These are phyloP conservation scores for Boletus sp. DNA, from an alignment of 768 basidiomycete genomes.

Conservation along the genomic window DNA sequence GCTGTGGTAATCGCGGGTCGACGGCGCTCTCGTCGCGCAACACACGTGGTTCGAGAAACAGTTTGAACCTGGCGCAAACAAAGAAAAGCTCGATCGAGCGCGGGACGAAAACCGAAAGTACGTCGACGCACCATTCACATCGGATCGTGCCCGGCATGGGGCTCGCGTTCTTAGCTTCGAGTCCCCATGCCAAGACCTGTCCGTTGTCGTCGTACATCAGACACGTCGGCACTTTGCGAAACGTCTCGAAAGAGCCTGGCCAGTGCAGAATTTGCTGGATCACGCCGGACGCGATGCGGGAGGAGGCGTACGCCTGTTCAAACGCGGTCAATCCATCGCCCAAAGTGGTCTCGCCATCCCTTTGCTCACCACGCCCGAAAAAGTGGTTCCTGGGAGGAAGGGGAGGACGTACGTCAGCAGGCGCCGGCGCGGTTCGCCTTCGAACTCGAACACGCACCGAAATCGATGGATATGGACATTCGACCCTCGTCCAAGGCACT, in stretches of 20 bases:
- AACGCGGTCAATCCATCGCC: conserved; percentile 5
- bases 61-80: conserved; percentile 64
- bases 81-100: neutral
- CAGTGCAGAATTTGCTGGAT: conserved; percentile 85
- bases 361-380: conserved; percentile 76
- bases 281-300: conserved; percentile 73
- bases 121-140: conserved; percentile 49
- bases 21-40: conserved; percentile 68
- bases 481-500: conserved; percentile 60
- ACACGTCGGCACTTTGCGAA: conserved; percentile 85
- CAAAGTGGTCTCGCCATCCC: neutral
- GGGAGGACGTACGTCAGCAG: neutral
- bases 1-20: conserved; percentile 74
- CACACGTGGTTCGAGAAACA: conserved; percentile 81
- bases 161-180: conserved; percentile 82
- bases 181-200: conserved; percentile 77
- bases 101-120: neutral
- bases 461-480: conserved; percentile 80
- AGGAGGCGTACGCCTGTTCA: conserved; percentile 77
- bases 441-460: conserved; percentile 53
- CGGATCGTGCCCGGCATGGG: conserved; percentile 61
- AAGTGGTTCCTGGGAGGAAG: conserved; percentile 65
- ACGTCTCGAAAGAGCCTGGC: conserved; percentile 85
- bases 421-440: neutral
- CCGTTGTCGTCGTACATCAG: conserved; percentile 76